Evolutionary conservation across 1,284 basidiomycete species (phyloP), one percentile per base, ranked within the genome.

Genomic region (Sporisorium scitamineum): DNA sequence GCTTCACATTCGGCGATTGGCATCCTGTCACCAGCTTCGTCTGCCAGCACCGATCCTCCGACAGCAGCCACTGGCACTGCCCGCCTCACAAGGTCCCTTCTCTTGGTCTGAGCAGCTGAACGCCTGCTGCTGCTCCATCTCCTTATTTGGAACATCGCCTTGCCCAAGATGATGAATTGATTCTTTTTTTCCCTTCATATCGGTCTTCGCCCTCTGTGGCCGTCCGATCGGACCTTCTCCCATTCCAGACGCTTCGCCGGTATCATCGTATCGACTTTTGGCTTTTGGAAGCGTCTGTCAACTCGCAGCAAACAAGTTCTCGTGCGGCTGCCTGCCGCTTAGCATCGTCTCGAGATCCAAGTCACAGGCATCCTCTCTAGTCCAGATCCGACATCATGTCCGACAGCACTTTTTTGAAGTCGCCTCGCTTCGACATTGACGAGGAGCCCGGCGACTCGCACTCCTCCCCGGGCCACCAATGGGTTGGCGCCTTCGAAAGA

Each of bases 401-500:
- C 7, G 74, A 76, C 53, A 57, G 41, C 47, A 47, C 52, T 5
- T 67, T 55, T 26, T 29, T 50, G 39, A 62, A 52, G 22, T 72
- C 74, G 51, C 74, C 74, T 61, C 70, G 67, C 34, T 77, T 77
- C 67, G 70, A 68, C 54, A 39, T 77, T n/a, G 75, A 74, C 8
- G 75, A 77, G 26, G 75, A 77, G 67, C 75, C 75, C 0, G 75
- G 75, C 59, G 70, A 77, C 59, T 69, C 50, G 4, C 61, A 55
- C 27, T 57, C 62, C 11, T 59, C 60, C 22, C 60, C 53, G 0
- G 53, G 52, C 11, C 58, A 70, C 29, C 66, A 39, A 1, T 83
- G 81, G 81, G 76, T 83, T 27, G 81, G 81, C 13, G 80, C 81
- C 2, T 83, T 83, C 45, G 81, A 83, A 42, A 53, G 81, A 26